phyloP scores from a whole-genome alignment of 2,329 filamentous ascomycete species.

The Pseudogymnoascus sp. region DNA sequence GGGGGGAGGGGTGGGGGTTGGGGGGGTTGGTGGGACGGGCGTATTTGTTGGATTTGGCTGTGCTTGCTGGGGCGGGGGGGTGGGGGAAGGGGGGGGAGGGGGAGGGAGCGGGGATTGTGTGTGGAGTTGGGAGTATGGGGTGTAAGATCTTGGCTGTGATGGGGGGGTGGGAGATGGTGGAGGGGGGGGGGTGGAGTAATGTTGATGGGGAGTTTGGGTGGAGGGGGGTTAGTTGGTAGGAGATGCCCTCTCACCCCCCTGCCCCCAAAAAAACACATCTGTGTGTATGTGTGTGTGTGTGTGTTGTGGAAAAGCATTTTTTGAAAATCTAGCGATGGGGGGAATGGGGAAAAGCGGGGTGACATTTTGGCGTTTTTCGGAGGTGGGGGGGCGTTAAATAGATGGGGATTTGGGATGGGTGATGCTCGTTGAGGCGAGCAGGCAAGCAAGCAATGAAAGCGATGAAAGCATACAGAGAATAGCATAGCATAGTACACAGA shows the following conservation, averaged over 20 bases:
- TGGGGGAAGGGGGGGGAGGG: constrained; percentile 40
- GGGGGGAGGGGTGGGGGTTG: constrained; percentile 31
- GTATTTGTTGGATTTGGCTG: constrained; percentile 72
- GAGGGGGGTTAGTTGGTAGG: constrained; percentile 36
- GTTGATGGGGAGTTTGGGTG: constrained; percentile 65
- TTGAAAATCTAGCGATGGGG: too few relatives aligned
- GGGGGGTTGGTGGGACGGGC: constrained; percentile 70
- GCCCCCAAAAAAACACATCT: too few relatives aligned
- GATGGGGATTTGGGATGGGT: too few relatives aligned
- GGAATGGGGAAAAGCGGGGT: too few relatives aligned
- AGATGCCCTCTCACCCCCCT: too few relatives aligned
- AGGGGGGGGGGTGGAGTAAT: constrained; percentile 60
- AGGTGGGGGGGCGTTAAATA: too few relatives aligned
- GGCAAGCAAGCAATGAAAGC: too few relatives aligned
- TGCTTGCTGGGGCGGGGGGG: constrained; percentile 61
- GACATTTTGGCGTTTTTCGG: too few relatives aligned
- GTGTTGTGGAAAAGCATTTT: background rate
- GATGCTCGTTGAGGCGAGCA: too few relatives aligned
- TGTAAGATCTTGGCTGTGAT: constrained; percentile 75
- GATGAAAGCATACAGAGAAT: too few relatives aligned
- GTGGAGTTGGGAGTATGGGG: constrained; percentile 63
- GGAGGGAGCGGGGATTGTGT: constrained; percentile 65
- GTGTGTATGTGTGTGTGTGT: too few relatives aligned
- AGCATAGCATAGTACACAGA: too few relatives aligned
- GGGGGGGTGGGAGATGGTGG: constrained; percentile 74